Percentiles rank a stretch among this genome's conserved stretches.
phyloP scores from a whole-genome alignment of 2,329 filamentous ascomycete genomes.

The Pyrenophora graminea region DNA sequence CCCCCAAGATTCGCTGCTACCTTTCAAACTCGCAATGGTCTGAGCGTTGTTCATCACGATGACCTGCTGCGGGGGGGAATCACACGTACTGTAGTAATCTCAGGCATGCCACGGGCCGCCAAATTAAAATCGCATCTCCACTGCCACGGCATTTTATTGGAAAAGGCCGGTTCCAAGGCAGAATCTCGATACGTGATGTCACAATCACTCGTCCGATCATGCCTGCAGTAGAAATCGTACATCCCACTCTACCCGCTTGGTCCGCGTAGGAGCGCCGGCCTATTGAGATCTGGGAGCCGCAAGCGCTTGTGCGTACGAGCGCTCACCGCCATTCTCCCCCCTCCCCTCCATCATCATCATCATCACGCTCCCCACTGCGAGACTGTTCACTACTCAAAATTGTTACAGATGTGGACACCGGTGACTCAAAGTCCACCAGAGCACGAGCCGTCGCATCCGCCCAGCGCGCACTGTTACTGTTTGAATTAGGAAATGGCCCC shows the following conservation, averaged over 20 bases:
- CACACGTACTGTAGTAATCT: slow-evolving; percentile 12
- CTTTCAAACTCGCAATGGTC: background rate
- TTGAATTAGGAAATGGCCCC: background rate
- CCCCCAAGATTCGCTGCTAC: too few species aligned
- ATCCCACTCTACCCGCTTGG: slow-evolving; percentile 3
- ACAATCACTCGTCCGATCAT: slow-evolving; percentile 8
- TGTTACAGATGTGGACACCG: slow-evolving; percentile 3
- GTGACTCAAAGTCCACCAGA: slow-evolving; percentile 8
- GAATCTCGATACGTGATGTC: slow-evolving; percentile 34
- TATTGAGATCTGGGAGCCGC: slow-evolving; percentile 1
- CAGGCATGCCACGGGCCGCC: slow-evolving; percentile 10
- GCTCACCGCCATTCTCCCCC: slow-evolving; percentile 15
- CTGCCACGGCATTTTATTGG: slow-evolving; percentile 20
- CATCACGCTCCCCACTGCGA: background rate
- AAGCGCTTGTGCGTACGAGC: slow-evolving; percentile 2
- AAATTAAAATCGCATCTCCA: slow-evolving; percentile 22
- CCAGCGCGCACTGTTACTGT: background rate
- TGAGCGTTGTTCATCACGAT: slow-evolving; percentile 5
- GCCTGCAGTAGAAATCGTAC: slow-evolving; percentile 2
- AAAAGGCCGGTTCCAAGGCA: slow-evolving; percentile 6
- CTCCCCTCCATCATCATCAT: background rate
- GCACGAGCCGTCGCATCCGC: slow-evolving; percentile 21
- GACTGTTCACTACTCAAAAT: background rate
- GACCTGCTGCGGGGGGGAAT: slow-evolving; percentile 3
- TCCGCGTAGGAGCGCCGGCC: slow-evolving; percentile 2